These are phyloP conservation scores for Tremellales sp. DNA, from an alignment of 1,284 basidiomycete genomes.

Conservation along the genomic window DNA sequence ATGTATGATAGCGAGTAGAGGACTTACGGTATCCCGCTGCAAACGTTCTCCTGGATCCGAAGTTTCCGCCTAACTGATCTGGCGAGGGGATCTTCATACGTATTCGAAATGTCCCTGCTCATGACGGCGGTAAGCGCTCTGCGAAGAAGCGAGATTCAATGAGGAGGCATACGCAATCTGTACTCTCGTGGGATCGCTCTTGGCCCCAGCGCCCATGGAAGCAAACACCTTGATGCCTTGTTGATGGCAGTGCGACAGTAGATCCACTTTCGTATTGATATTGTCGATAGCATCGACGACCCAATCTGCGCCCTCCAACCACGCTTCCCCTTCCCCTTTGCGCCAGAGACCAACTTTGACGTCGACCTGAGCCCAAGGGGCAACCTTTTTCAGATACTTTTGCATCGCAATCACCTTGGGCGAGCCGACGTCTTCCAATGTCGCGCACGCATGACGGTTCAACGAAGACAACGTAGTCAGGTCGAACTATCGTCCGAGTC, in stretches of 20 bases:
- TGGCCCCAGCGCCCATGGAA: constrained; percentile 97
- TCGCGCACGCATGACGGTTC: constrained; percentile 92
- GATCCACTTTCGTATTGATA: constrained; percentile 87
- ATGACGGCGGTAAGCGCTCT: background rate
- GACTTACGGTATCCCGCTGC: constrained; percentile 60
- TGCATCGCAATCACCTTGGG: constrained; percentile 85
- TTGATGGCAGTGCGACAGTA: constrained; percentile 76
- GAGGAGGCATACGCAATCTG: constrained; percentile 62
- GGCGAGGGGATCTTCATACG: constrained; percentile 92
- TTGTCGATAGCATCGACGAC: constrained; percentile 97
- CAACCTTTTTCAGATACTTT: constrained; percentile 66
- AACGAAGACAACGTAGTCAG: constrained; percentile 87
- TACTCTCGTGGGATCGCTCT: constrained; percentile 88
- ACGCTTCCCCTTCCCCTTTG: constrained; percentile 60
- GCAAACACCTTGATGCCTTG: constrained; percentile 82
- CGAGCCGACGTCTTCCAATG: constrained; percentile 83
- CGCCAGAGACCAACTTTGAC: constrained; percentile 77
- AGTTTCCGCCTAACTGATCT: constrained; percentile 80
- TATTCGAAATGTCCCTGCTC: constrained; percentile 78
- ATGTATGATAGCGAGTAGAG: background rate
- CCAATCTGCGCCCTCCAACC: constrained; percentile 81
- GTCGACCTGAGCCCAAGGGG: constrained; percentile 64
- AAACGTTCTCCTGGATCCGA: constrained; percentile 63
- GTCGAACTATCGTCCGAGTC: constrained; percentile 62
- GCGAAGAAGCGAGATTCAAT: too few species aligned